phyloP scores from a whole-genome alignment of 805 yeast genomes.

The Pichia sporocuriosa region DNA sequence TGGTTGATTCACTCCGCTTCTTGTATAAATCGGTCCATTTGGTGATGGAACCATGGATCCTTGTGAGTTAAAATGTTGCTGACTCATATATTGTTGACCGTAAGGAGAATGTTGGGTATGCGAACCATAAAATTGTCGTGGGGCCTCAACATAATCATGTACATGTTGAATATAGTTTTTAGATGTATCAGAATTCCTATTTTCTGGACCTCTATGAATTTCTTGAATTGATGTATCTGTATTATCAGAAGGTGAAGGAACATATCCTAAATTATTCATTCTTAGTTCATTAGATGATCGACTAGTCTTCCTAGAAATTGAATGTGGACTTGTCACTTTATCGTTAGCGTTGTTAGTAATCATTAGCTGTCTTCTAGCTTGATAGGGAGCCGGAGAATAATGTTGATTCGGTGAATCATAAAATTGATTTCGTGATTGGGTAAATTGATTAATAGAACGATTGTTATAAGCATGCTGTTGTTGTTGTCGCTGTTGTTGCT shows the following conservation, averaged over 20 bases:
- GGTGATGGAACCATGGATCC: too few species aligned
- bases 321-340: neutral
- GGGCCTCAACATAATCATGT: constrained; percentile 8
- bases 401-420: neutral
- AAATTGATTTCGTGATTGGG: too few species aligned
- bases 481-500: too few species aligned
- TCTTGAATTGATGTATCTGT: constrained; percentile 24
- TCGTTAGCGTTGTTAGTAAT: constrained; percentile 16
- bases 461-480: too few species aligned
- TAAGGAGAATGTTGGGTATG: too few species aligned
- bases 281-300: constrained; percentile 8
- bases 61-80: too few species aligned
- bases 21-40: too few species aligned
- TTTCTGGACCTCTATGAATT: constrained; percentile 28
- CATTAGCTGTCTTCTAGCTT: constrained; percentile 19
- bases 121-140: constrained; percentile 1
- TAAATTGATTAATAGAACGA: neutral
- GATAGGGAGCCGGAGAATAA: constrained; percentile 9
- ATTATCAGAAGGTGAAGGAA: constrained; percentile 3
- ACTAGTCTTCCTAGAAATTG: constrained; percentile 7
- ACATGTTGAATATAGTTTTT: constrained; percentile 8
- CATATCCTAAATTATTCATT: constrained; percentile 6
- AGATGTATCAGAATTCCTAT: constrained; percentile 18
- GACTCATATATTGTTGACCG: too few species aligned
- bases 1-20: too few species aligned